Evolutionary conservation across 2,329 filamentous ascomycete species (phyloP).

Genomic region (Thielaviopsis punctulata): DNA sequence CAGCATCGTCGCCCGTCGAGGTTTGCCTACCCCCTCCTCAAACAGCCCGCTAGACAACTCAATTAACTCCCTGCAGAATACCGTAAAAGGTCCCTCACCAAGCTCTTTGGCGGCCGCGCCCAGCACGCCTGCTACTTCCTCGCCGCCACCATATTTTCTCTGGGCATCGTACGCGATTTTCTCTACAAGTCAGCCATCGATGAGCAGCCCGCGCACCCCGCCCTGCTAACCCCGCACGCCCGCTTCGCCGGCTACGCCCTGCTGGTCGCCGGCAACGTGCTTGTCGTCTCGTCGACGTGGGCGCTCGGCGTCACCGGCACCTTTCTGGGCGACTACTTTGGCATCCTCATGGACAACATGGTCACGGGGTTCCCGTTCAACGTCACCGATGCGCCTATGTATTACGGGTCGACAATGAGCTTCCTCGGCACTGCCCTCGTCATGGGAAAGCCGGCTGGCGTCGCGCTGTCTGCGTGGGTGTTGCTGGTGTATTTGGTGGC

Average conservation of each 20-base stretch:
- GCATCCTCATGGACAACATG: conserved; percentile 88
- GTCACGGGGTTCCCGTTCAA: conserved; percentile 95
- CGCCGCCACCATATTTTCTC: conserved; percentile 72
- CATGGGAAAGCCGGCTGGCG: conserved; percentile 72
- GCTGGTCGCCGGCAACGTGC: conserved; percentile 57
- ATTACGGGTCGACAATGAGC: conserved; percentile 81
- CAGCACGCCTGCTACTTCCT: conserved; percentile 78
- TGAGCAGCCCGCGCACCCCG: conserved; percentile 56
- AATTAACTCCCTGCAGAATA: conserved; percentile 47
- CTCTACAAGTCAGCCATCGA: conserved; percentile 75
- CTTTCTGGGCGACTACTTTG: conserved; percentile 96
- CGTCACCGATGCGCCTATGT: conserved; percentile 83
- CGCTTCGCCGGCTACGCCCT: conserved; percentile 53
- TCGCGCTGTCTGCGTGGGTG: conserved; percentile 60
- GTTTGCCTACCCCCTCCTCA: conserved; percentile 26
- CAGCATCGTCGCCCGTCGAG: conserved; percentile 70
- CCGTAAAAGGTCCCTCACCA: conserved; percentile 74
- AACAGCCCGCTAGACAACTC: background rate
- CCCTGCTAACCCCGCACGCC: conserved; percentile 42
- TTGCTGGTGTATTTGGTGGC: conserved; percentile 65
- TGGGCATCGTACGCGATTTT: conserved; percentile 76
- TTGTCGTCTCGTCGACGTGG: conserved; percentile 83
- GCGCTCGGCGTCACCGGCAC: conserved; percentile 86
- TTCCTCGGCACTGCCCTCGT: conserved; percentile 78
- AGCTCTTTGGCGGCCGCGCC: conserved; percentile 62